A percentile compares a stretch with the other conserved stretches of the same genome.
Evolutionary conservation across 2,329 filamentous ascomycete species (phyloP).

Genomic region (Diaporthe destruens): DNA sequence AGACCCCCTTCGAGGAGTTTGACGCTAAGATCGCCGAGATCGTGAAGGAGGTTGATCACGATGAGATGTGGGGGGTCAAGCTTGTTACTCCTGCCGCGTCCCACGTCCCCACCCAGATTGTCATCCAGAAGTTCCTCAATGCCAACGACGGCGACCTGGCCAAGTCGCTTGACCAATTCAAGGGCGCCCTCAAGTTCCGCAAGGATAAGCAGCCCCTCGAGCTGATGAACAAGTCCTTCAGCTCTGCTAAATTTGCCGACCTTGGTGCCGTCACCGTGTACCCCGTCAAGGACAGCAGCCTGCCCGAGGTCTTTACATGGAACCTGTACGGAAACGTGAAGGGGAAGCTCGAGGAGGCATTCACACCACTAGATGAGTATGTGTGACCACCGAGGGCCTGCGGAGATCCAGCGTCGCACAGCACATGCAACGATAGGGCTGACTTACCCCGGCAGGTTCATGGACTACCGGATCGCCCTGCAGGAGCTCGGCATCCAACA

Average conservation of each 20-base stretch:
- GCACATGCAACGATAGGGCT: background rate
- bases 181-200: constrained; percentile 85
- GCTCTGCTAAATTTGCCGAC: constrained; percentile 77
- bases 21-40: constrained; percentile 70
- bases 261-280: constrained; percentile 87
- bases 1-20: constrained; percentile 64
- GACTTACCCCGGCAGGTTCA: constrained; percentile 70
- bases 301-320: constrained; percentile 80
- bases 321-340: constrained; percentile 94
- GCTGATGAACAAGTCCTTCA: constrained; percentile 74
- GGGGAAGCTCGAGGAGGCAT: constrained; percentile 81
- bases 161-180: constrained; percentile 82
- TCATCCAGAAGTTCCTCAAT: constrained; percentile 93
- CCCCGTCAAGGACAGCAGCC: constrained; percentile 56
- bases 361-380: constrained; percentile 85
- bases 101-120: constrained; percentile 82
- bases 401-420: too few relatives aligned
- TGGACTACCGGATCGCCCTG: constrained; percentile 88
- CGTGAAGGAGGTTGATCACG: constrained; percentile 68
- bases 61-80: constrained; percentile 89
- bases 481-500: constrained; percentile 79
- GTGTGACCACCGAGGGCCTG: constrained; percentile 51
- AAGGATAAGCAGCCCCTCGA: constrained; percentile 79
- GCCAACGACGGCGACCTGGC: constrained; percentile 84
- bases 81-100: constrained; percentile 62